A percentile compares a stretch with the other conserved stretches of the same genome.
Evolutionary conservation across 1,284 basidiomycete species (phyloP).

Genomic region (Puccinia triticina): DNA sequence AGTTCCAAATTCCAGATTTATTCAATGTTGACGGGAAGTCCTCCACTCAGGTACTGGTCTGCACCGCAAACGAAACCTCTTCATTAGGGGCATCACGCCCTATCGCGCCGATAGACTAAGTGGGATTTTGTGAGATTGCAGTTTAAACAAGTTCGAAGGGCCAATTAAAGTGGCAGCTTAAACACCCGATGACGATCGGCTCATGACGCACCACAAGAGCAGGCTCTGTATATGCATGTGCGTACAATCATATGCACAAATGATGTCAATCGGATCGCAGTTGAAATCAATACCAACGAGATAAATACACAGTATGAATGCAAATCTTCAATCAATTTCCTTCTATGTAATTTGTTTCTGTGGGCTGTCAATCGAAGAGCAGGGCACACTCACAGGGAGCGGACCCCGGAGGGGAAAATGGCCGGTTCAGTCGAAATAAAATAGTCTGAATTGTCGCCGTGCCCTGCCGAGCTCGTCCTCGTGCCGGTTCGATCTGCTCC

Average conservation of each 20-base stretch:
- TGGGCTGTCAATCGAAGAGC: neutral
- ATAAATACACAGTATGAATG: neutral
- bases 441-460: neutral
- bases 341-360: neutral
- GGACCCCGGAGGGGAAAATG: slow-evolving; percentile 4
- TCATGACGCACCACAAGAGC: neutral
- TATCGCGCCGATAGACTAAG: no score
- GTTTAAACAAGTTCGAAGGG: neutral
- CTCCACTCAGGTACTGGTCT: no score
- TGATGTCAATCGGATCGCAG: neutral
- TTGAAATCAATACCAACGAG: neutral
- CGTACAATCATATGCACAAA: neutral
- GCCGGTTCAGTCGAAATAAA: neutral
- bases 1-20: no score
- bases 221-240: neutral
- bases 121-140: neutral
- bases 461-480: neutral
- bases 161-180: neutral
- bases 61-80: no score
- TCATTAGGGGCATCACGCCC: no score
- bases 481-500: neutral
- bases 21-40: no score
- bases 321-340: neutral
- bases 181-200: neutral
- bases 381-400: neutral